A percentile compares a stretch with the other conserved stretches of the same genome.
Conservation (phyloP, 129 eudicot genomes). For the Centrapalus pauciflorus region DNA sequence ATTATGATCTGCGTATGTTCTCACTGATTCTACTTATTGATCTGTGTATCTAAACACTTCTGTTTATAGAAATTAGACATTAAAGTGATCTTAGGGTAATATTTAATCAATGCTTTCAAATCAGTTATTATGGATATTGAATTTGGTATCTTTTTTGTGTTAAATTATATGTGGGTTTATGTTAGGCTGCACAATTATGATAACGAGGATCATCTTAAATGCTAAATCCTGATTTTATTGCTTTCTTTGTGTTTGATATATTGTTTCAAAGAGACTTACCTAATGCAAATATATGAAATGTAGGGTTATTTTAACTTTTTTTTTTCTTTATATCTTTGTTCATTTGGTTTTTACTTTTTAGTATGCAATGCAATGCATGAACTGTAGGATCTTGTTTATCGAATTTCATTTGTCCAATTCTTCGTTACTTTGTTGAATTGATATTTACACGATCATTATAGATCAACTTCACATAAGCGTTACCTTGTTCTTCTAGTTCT, state of each 20-base stretch:
- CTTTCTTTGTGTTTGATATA: slow-evolving; percentile 4
- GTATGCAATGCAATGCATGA: slow-evolving; percentile 4
- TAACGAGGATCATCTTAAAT: slow-evolving; percentile 4
- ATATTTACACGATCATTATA: neutral
- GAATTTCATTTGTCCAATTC: neutral
- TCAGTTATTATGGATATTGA: neutral
- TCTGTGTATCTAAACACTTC: slow-evolving; percentile 1
- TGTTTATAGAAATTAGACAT: neutral
- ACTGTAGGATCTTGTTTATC: neutral
- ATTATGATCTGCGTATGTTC: slow-evolving; percentile 10
- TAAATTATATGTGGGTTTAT: neutral
- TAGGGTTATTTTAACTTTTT: no score
- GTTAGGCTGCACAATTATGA: slow-evolving; percentile 4
- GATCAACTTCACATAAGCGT: neutral
- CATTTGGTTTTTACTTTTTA: neutral
- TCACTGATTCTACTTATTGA: slow-evolving; percentile 4
- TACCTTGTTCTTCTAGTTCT: neutral
- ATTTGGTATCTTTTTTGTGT: neutral
- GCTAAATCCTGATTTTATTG: slow-evolving; percentile 12
- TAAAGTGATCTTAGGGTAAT: neutral
- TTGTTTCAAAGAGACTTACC: neutral
- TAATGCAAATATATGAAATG: neutral
- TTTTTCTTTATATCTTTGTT: no score
- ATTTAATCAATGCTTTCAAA: neutral
- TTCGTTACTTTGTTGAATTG: neutral